phyloP scores from a whole-genome alignment of 495 filamentous ascomycete species.

The Sordaria brevicollis region DNA sequence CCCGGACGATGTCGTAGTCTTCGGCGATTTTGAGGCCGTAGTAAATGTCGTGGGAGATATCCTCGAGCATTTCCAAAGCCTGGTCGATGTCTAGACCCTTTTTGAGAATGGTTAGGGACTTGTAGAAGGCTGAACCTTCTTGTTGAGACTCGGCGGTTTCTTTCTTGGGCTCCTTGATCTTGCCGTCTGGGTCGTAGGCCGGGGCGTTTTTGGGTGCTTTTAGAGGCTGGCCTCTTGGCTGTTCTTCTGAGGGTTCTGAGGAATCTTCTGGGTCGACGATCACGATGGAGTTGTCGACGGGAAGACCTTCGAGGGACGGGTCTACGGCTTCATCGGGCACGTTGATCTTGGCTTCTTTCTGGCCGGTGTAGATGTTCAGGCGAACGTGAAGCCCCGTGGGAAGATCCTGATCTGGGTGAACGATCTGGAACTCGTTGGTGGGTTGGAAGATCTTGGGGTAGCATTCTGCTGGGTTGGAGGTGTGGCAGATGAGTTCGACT shows the following conservation, averaged over 20 bases:
- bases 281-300: slow-evolving; percentile 36
- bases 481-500: slow-evolving; percentile 53
- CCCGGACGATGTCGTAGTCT: slow-evolving; percentile 32
- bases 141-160: slow-evolving; percentile 14
- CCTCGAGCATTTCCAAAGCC: slow-evolving; percentile 42
- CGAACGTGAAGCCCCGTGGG: slow-evolving; percentile 54
- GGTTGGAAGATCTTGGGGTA: slow-evolving; percentile 54
- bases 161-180: slow-evolving; percentile 34
- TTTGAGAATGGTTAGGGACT: slow-evolving; percentile 35
- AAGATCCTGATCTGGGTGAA: slow-evolving; percentile 53
- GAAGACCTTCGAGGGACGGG: slow-evolving; percentile 31
- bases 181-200: slow-evolving; percentile 38
- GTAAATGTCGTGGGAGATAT: slow-evolving; percentile 55
- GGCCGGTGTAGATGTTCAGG: slow-evolving; percentile 50
- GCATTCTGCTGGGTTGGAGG: slow-evolving; percentile 45
- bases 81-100: slow-evolving; percentile 23
- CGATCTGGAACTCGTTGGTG: slow-evolving; percentile 49
- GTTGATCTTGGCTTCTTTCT: slow-evolving; percentile 53
- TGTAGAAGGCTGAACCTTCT: slow-evolving; percentile 23
- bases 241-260: slow-evolving; percentile 14
- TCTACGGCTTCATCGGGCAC: slow-evolving; percentile 35
- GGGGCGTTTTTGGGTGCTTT: slow-evolving; percentile 29
- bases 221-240: neutral
- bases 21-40: slow-evolving; percentile 54
- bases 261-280: slow-evolving; percentile 28